Evolutionary conservation across 257 asterid genomes (phyloP).

Genomic region (Solanum sejunctum): DNA sequence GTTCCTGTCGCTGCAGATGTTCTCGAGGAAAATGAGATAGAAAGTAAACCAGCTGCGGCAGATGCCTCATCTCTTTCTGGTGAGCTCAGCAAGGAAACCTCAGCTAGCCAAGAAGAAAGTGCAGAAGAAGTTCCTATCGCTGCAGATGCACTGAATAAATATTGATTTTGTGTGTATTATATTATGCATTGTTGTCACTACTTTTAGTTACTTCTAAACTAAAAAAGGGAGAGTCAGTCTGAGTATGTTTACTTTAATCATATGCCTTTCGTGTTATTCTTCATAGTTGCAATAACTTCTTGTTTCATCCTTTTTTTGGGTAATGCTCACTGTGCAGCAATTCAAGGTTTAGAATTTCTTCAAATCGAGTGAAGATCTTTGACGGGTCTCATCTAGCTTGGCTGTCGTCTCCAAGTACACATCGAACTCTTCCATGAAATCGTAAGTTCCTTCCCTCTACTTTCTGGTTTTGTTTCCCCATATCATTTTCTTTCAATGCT

Average conservation of each 20-base stretch:
- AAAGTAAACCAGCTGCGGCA: background rate
- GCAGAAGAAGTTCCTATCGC: background rate
- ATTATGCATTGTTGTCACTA: too few relatives aligned
- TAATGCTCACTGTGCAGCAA: background rate
- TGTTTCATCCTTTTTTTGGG: too few relatives aligned
- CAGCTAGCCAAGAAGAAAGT: background rate
- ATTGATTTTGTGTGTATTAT: too few relatives aligned
- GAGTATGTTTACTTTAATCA: too few relatives aligned
- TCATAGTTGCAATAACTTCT: too few relatives aligned
- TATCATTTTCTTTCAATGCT: background rate
- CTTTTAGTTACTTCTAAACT: too few relatives aligned
- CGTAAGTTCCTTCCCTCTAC: background rate
- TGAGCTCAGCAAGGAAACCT: background rate
- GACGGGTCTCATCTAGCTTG: background rate
- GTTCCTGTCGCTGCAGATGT: background rate
- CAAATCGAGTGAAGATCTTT: background rate
- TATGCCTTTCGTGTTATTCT: too few relatives aligned
- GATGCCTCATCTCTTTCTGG: background rate
- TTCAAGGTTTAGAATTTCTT: background rate
- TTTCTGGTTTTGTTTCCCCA: background rate
- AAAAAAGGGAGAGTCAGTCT: too few relatives aligned
- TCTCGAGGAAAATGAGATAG: background rate
- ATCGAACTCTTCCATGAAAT: background rate
- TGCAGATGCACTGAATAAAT: background rate
- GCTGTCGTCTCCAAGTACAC: background rate